Conservation (phyloP, 1,139 yeast species). For the Lodderomyces jiufengensis region DNA sequence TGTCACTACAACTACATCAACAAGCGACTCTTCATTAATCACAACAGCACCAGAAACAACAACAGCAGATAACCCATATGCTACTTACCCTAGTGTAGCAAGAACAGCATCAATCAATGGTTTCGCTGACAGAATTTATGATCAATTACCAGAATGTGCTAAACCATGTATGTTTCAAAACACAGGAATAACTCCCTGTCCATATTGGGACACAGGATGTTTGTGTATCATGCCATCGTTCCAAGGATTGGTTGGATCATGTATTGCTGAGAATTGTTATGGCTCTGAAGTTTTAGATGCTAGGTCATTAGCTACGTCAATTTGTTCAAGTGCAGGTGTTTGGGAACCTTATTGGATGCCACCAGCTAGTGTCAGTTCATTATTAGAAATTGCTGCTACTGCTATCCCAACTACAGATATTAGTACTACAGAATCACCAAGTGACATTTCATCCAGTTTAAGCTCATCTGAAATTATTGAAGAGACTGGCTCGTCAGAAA, state of each 20-base stretch:
- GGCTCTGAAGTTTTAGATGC: slow-evolving; percentile 37
- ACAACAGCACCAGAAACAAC: slow-evolving; percentile 7
- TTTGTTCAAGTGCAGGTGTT: slow-evolving; percentile 43
- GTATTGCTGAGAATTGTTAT: slow-evolving; percentile 27
- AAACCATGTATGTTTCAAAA: slow-evolving; percentile 25
- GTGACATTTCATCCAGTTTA: too few species aligned
- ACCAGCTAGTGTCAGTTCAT: slow-evolving; percentile 29
- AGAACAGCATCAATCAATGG: slow-evolving; percentile 35
- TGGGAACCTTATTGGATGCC: slow-evolving; percentile 39
- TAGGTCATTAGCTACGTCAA: slow-evolving; percentile 37
- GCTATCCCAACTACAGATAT: slow-evolving; percentile 9
- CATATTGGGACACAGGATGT: slow-evolving; percentile 39
- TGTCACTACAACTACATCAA: not conserved
- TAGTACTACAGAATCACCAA: slow-evolving; percentile 9
- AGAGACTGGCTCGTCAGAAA: slow-evolving; percentile 3
- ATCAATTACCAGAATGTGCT: slow-evolving; percentile 23
- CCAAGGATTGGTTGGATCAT: slow-evolving; percentile 25
- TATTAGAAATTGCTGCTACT: slow-evolving; percentile 29
- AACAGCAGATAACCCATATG: slow-evolving; percentile 13
- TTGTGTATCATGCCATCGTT: slow-evolving; percentile 33
- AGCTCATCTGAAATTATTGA: slow-evolving; percentile 3
- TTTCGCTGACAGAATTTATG: slow-evolving; percentile 33
- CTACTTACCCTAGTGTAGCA: slow-evolving; percentile 31
- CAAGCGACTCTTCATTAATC: not conserved
- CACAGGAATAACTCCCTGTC: slow-evolving; percentile 31